Evolutionary conservation across 2,329 filamentous ascomycete species (phyloP).

Genomic region (Aspergillus clavatus): DNA sequence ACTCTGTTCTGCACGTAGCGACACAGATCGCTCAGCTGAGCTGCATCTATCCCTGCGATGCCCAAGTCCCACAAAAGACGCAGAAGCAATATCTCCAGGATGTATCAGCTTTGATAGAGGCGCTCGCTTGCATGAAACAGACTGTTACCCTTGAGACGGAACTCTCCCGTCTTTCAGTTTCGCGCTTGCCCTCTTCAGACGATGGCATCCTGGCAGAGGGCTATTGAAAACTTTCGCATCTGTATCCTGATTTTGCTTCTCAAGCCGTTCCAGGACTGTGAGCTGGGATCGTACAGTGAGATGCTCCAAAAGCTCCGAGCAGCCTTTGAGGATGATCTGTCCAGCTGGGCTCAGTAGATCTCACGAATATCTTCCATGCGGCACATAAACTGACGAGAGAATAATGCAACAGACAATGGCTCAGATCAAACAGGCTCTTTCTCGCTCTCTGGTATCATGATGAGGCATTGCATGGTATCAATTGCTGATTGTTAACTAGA

Average conservation of each 20-base stretch:
- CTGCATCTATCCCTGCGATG: constrained; percentile 5
- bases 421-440: too few species aligned
- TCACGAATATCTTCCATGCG: too few species aligned
- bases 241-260: constrained; percentile 4
- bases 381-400: too few species aligned
- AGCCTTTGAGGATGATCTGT: constrained; percentile 5
- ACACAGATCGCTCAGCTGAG: constrained; percentile 6
- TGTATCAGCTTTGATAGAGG: constrained; percentile 6
- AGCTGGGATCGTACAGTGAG: constrained; percentile 2
- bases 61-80: constrained; percentile 3
- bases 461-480: too few species aligned
- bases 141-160: constrained; percentile 1
- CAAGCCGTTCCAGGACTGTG: constrained; percentile 7
- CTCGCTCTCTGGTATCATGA: too few species aligned
- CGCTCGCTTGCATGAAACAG: constrained; percentile 3
- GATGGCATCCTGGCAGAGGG: constrained; percentile 1
- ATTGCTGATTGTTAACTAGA: constrained; percentile 1
- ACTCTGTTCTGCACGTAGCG: too few species aligned
- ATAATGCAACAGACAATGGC: too few species aligned
- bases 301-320: constrained; percentile 1
- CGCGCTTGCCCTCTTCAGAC: background rate
- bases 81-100: constrained; percentile 6
- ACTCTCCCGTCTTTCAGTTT: background rate
- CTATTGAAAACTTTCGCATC: constrained; percentile 1
- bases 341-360: constrained; percentile 1